Evolutionary conservation across 352 stramenopile species (phyloP).

Genomic region (Pelagophyceae sp.): DNA sequence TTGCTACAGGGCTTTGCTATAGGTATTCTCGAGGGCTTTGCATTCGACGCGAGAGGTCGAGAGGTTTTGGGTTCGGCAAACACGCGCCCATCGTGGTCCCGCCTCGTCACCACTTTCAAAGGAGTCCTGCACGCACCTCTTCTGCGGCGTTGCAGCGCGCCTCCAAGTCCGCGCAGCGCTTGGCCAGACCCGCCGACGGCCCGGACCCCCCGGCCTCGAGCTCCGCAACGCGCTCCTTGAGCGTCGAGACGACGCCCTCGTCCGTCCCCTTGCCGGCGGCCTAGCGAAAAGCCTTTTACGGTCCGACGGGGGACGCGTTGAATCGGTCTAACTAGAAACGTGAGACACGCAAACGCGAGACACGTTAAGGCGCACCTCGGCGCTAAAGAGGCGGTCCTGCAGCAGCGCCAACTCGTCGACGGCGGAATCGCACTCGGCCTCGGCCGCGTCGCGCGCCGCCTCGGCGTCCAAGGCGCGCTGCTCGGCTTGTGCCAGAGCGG

Average conservation of each 20-base stretch:
- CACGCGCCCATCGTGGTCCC: too few relatives aligned
- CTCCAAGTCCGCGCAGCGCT: not conserved
- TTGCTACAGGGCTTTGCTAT: too few relatives aligned
- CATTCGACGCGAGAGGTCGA: too few relatives aligned
- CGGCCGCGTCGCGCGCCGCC: not conserved
- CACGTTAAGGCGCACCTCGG: not conserved
- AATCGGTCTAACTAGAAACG: too few relatives aligned
- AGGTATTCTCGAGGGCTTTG: too few relatives aligned
- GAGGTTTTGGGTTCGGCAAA: too few relatives aligned
- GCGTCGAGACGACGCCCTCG: not conserved
- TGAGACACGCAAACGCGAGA: too few relatives aligned
- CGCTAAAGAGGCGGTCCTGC: slow-evolving; percentile 2
- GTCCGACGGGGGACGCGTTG: too few relatives aligned
- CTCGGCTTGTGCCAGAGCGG: not conserved
- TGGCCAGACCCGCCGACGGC: not conserved
- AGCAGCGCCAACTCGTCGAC: slow-evolving; percentile 3
- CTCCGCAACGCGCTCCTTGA: not conserved
- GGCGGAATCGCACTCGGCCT: not conserved
- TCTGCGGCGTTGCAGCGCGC: not conserved
- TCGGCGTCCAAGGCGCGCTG: not conserved
- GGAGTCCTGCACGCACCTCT: not conserved
- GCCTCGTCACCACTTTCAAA: too few relatives aligned
- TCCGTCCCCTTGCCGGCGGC: too few relatives aligned
- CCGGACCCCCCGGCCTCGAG: not conserved
- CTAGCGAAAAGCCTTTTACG: too few relatives aligned